These are phyloP conservation scores for Aspergillus ibericus DNA, from an alignment of 2,329 filamentous ascomycete species.

Conservation along the genomic window DNA sequence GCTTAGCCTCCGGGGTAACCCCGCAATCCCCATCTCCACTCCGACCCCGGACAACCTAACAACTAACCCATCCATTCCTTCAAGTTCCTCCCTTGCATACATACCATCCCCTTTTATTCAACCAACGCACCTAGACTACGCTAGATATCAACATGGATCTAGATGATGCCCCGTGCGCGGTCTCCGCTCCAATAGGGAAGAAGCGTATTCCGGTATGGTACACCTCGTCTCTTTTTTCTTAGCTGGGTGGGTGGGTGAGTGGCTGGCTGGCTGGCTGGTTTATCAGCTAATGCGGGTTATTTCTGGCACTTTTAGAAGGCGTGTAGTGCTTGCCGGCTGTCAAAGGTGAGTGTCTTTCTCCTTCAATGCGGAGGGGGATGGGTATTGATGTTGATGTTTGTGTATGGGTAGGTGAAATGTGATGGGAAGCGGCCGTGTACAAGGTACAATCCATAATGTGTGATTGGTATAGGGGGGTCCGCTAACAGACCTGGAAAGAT, in stretches of 20 bases:
- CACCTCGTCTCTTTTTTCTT: too few relatives aligned
- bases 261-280: too few relatives aligned
- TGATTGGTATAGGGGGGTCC: too few relatives aligned
- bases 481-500: slow-evolving; percentile 22
- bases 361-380: not conserved
- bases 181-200: slow-evolving; percentile 30
- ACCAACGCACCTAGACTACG: too few relatives aligned
- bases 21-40: not conserved
- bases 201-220: slow-evolving; percentile 37
- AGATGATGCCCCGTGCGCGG: slow-evolving; percentile 21
- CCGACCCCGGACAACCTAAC: too few relatives aligned
- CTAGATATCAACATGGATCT: slow-evolving; percentile 20
- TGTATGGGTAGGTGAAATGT: slow-evolving; percentile 33
- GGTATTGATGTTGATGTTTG: not conserved
- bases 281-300: too few relatives aligned
- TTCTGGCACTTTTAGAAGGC: slow-evolving; percentile 32
- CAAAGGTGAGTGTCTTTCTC: slow-evolving; percentile 28
- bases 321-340: slow-evolving; percentile 39
- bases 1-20: not conserved
- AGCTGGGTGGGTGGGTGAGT: too few relatives aligned
- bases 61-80: not conserved
- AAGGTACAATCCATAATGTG: too few relatives aligned
- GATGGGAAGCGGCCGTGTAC: slow-evolving; percentile 40
- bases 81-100: not conserved
- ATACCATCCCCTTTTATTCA: too few relatives aligned